Base-by-base conservation (phyloP, 2,329 filamentous ascomycete genomes). In the Truncatella angustata region DNA sequence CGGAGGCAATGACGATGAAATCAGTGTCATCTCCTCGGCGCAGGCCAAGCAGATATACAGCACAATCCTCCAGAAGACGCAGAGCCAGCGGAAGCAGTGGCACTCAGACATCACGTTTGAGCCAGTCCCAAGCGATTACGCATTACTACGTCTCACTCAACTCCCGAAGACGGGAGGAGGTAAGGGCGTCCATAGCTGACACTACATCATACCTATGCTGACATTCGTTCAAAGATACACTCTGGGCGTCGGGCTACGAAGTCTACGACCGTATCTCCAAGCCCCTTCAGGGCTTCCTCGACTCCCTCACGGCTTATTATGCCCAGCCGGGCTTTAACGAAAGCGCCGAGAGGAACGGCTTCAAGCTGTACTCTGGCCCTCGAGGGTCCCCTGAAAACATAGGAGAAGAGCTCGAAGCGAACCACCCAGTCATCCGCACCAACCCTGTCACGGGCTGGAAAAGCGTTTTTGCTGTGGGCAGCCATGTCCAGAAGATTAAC, bases 171-270 rank as follows among this genome's bases (percentile, higher is more conserved):
- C 76, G 0, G 81, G 80, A 4, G 75, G 80, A 36, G 81, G 71
- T 71, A 57, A 75, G 67, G n/a, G n/a, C n/a, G n/a, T n/a, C n/a
- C n/a, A n/a, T n/a, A n/a, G n/a, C n/a, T n/a, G n/a, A n/a, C n/a
- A n/a, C n/a, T n/a, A n/a, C n/a, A n/a, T n/a, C n/a, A n/a, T n/a
- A n/a, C n/a, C n/a, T 7, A 35, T 30, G 30, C 18, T 34, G 20
- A 48, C 45, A 32, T 34, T 35, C 18, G 3, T 10, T 58, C 1
- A 4, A 21, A 76, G 76, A 80, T 64, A 87, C 85, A 0, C 75
- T 88, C 5, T 88, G 84, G 83, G 85, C 84, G 0, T 85, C 81
- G 0, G 83, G 82, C 0, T 87, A 87, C 61, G 84, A 87, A 58
- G 67, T 86, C 11, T 88, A 86, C 60, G 84, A 88, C 60, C 77